Conservation (phyloP, 202 grass and related monocot genomes). For the Zoysia matrella region DNA sequence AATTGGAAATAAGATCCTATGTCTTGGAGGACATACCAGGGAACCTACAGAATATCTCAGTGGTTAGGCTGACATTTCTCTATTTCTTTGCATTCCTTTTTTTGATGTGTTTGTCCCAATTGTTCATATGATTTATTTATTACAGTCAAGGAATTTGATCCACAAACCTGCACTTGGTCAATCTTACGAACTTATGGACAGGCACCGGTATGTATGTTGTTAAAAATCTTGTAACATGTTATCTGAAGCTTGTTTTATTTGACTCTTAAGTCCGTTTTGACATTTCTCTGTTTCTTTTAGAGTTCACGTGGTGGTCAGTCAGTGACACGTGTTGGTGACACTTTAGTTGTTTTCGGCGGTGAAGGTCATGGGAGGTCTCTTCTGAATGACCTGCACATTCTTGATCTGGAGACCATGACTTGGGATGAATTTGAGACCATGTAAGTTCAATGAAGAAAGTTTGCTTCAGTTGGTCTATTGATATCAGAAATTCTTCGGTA, state of each 20-base stretch:
- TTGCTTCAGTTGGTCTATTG: neutral
- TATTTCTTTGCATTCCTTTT: slow-evolving; percentile 12
- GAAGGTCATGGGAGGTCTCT: slow-evolving; percentile 71
- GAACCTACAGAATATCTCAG: slow-evolving; percentile 50
- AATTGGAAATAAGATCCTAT: slow-evolving; percentile 54
- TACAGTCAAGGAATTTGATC: slow-evolving; percentile 71
- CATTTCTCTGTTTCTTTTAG: slow-evolving; percentile 40
- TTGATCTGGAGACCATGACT: slow-evolving; percentile 83
- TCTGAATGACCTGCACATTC: slow-evolving; percentile 76
- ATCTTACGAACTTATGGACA: slow-evolving; percentile 63
- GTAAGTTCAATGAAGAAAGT: slow-evolving; percentile 53
- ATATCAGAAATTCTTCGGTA: neutral
- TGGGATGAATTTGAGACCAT: slow-evolving; percentile 85
- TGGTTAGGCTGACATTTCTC: slow-evolving; percentile 43
- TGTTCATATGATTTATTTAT: slow-evolving; percentile 23
- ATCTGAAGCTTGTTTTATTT: slow-evolving; percentile 27
- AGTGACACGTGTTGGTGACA: slow-evolving; percentile 64
- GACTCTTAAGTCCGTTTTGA: slow-evolving; percentile 13
- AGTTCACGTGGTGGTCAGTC: slow-evolving; percentile 75
- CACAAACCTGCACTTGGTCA: slow-evolving; percentile 63
- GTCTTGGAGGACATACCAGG: slow-evolving; percentile 56
- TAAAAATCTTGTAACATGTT: neutral
- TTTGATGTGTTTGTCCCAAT: neutral
- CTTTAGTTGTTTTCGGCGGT: slow-evolving; percentile 71
- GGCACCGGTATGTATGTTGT: slow-evolving; percentile 53